phyloP scores from a whole-genome alignment of 2,329 filamentous ascomycete species.

The Didymella pomorum region DNA sequence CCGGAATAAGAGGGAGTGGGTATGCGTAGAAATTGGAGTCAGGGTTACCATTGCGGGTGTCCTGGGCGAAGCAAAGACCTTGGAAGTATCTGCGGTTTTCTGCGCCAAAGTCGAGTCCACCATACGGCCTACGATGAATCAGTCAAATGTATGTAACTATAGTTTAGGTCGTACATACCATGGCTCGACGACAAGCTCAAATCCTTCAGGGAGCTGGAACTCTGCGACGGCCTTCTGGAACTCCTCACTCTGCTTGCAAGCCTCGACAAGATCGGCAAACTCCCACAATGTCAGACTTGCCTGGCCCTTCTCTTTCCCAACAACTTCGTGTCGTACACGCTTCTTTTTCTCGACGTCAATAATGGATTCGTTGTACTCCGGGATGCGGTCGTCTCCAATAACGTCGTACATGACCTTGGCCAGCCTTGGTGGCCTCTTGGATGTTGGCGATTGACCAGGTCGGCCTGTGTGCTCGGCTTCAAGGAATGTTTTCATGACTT shows the following conservation, averaged over 20 bases:
- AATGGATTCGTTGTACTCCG: conserved; percentile 64
- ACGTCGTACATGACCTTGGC: conserved; percentile 66
- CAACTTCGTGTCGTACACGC: conserved; percentile 55
- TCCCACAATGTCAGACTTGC: conserved; percentile 58
- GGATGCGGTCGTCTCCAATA: conserved; percentile 60
- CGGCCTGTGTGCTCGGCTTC: conserved; percentile 55
- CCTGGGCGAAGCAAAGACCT: conserved; percentile 62
- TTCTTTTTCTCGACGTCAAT: conserved; percentile 57
- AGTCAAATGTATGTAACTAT: conserved; percentile 7
- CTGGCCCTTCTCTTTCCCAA: conserved; percentile 57
- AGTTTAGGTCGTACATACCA: conserved; percentile 42
- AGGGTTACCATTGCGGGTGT: conserved; percentile 55
- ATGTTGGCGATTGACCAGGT: conserved; percentile 49
- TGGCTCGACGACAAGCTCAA: conserved; percentile 64
- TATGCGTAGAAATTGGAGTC: conserved; percentile 54
- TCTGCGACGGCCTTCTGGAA: conserved; percentile 62
- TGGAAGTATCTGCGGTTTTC: conserved; percentile 62
- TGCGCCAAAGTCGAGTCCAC: conserved; percentile 59
- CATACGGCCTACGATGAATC: conserved; percentile 55
- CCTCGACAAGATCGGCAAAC: conserved; percentile 47
- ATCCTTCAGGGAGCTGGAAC: conserved; percentile 63
- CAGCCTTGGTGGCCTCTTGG: conserved; percentile 58
- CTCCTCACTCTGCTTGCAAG: conserved; percentile 60
- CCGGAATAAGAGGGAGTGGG: conserved; percentile 48
- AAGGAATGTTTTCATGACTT: conserved; percentile 58